A percentile compares a stretch with the other conserved stretches of the same genome.
phyloP scores from a whole-genome alignment of 176 grass and related monocot species.

The Urochloa ruziziensis region DNA sequence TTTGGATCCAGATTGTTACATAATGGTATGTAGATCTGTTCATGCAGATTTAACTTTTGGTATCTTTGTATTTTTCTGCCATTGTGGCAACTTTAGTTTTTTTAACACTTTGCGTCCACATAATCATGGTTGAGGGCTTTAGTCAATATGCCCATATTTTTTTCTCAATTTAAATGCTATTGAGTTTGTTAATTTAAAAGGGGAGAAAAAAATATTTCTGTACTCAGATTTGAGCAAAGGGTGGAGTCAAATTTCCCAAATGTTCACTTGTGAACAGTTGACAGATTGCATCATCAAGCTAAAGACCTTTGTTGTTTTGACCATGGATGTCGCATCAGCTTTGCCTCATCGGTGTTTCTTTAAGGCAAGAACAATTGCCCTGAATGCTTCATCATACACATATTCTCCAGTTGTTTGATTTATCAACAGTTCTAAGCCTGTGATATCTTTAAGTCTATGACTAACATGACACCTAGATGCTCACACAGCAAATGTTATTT shows the following conservation, averaged over 20 bases:
- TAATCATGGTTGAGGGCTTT: no score
- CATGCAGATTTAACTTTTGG: not conserved
- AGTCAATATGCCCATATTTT: no score
- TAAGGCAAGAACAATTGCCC: slow-evolving; percentile 50
- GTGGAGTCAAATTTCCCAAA: slow-evolving; percentile 21
- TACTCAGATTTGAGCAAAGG: slow-evolving; percentile 14
- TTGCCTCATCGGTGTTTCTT: slow-evolving; percentile 91
- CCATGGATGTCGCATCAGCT: slow-evolving; percentile 85
- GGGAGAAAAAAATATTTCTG: no score
- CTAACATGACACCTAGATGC: not conserved
- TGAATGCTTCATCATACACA: not conserved
- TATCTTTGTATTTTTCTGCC: not conserved
- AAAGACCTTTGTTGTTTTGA: slow-evolving; percentile 57
- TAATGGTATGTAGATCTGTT: slow-evolving; percentile 58
- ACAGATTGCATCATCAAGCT: slow-evolving; percentile 50
- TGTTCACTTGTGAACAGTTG: slow-evolving; percentile 36
- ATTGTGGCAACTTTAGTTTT: not conserved
- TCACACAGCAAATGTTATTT: not conserved
- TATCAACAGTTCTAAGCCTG: not conserved
- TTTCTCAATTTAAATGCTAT: not conserved
- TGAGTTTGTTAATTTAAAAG: not conserved
- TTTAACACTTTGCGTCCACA: not conserved
- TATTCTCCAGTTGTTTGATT: slow-evolving; percentile 20
- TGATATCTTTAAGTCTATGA: slow-evolving; percentile 4
- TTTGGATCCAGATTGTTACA: slow-evolving; percentile 80